These are phyloP conservation scores for Beauveria caledonica DNA, from an alignment of 2,329 filamentous ascomycete genomes.

Conservation along the genomic window DNA sequence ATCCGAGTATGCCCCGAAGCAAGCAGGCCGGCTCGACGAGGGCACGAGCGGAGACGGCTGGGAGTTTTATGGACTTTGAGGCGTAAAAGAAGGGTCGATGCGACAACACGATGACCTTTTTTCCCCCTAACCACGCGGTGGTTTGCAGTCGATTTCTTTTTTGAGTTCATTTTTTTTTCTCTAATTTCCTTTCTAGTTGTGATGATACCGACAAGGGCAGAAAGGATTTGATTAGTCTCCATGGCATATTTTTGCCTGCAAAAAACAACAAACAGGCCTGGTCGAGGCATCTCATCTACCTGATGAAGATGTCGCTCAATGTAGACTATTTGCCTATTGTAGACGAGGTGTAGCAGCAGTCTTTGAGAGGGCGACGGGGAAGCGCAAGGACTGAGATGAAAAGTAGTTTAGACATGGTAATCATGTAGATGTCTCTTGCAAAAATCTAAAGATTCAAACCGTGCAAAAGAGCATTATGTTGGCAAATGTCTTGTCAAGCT, in stretches of 20 bases:
- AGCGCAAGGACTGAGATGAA: neutral
- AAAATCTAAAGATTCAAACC: neutral
- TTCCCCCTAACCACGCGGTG: neutral
- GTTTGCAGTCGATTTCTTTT: neutral
- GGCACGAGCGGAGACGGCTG: slow-evolving; percentile 45
- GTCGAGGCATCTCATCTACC: neutral
- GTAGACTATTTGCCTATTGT: neutral
- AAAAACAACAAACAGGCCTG: neutral
- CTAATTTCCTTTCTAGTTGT: slow-evolving; percentile 12
- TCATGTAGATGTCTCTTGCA: neutral
- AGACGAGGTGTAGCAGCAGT: neutral
- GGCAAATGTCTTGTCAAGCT: neutral
- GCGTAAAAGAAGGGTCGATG: slow-evolving; percentile 4
- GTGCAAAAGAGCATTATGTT: neutral
- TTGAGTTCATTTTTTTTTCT: neutral
- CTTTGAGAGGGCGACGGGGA: neutral
- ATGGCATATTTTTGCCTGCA: neutral
- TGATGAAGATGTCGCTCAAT: neutral
- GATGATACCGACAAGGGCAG: slow-evolving; percentile 11
- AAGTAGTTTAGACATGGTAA: neutral
- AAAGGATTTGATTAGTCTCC: slow-evolving; percentile 6
- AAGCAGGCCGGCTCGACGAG: slow-evolving; percentile 19
- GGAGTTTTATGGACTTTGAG: slow-evolving; percentile 55
- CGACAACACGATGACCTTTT: slow-evolving; percentile 1
- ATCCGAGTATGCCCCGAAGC: slow-evolving; percentile 45